phyloP scores from a whole-genome alignment of 1,284 basidiomycete species.

The Serendipita sp. region DNA sequence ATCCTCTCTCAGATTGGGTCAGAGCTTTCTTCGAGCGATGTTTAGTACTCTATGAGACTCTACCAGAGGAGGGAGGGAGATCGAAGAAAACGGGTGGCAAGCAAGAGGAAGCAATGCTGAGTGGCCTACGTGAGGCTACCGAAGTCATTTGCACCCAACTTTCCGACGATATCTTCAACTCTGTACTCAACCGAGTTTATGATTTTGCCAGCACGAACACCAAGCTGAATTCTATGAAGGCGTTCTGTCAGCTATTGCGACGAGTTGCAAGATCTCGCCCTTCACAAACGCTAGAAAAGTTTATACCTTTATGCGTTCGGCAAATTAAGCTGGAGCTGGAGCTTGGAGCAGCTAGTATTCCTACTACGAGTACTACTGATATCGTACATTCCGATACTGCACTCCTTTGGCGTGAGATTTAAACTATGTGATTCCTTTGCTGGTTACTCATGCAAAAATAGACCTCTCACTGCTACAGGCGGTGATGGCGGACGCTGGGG shows the following conservation, averaged over 20 bases:
- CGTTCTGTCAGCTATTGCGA: slow-evolving; percentile 79
- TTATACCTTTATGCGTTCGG: slow-evolving; percentile 67
- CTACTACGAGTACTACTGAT: slow-evolving; percentile 75
- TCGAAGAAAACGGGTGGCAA: slow-evolving; percentile 69
- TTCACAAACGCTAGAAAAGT: slow-evolving; percentile 61
- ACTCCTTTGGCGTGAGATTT: slow-evolving; percentile 77
- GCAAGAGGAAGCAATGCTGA: slow-evolving; percentile 71
- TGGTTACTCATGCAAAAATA: slow-evolving; percentile 19
- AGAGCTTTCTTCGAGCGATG: slow-evolving; percentile 76
- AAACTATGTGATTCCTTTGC: slow-evolving; percentile 9
- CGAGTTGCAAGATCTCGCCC: slow-evolving; percentile 75
- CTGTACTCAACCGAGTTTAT: slow-evolving; percentile 71
- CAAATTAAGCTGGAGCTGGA: slow-evolving; percentile 79
- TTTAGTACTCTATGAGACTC: slow-evolving; percentile 77
- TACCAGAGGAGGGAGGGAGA: slow-evolving; percentile 80
- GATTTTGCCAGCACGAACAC: slow-evolving; percentile 79
- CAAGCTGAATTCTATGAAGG: slow-evolving; percentile 79
- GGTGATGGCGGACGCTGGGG: slow-evolving; percentile 59
- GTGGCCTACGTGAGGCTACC: slow-evolving; percentile 68
- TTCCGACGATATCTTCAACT: slow-evolving; percentile 76
- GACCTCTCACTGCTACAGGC: slow-evolving; percentile 69
- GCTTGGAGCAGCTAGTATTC: slow-evolving; percentile 81
- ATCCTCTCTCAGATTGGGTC: slow-evolving; percentile 58
- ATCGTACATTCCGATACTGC: slow-evolving; percentile 82
- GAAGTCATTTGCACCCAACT: slow-evolving; percentile 81